These are phyloP conservation scores for Pichia terricola DNA, from an alignment of 1,139 yeast species.

Conservation along the genomic window DNA sequence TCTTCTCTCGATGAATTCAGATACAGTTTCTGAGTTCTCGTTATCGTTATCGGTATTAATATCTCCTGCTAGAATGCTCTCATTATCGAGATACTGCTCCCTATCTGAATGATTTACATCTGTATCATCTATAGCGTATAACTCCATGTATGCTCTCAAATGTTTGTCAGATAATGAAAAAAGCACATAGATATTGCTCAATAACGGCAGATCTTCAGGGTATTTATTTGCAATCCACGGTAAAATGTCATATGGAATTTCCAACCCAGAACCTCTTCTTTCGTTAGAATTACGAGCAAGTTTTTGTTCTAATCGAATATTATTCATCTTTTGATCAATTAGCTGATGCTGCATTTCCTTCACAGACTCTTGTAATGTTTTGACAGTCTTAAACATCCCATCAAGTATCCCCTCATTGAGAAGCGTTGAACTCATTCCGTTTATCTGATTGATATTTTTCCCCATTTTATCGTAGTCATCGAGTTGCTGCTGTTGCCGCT, in stretches of 20 bases:
- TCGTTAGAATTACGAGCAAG: conserved; percentile 17
- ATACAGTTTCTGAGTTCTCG: background rate
- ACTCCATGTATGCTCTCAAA: background rate
- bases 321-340: conserved; percentile 10
- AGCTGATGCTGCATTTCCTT: conserved; percentile 7
- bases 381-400: background rate
- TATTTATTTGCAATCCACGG: conserved; percentile 16
- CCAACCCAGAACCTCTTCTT: conserved; percentile 22
- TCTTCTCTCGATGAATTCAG: conserved; percentile 4
- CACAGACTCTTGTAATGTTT: conserved; percentile 10
- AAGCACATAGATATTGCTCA: conserved; percentile 17
- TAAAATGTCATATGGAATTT: conserved; percentile 19
- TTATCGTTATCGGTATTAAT: background rate
- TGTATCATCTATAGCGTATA: background rate
- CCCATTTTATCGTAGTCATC: background rate
- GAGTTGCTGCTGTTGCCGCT: conserved; percentile 4
- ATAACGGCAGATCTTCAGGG: conserved; percentile 15
- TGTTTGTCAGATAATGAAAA: conserved; percentile 15
- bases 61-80: too few relatives aligned
- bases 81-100: background rate
- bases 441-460: too few relatives aligned
- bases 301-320: conserved; percentile 20
- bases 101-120: background rate
- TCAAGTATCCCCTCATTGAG: background rate
- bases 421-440: too few relatives aligned